phyloP scores from a whole-genome alignment of 441 rosid genomes.

The Pelargonium exstipulatum region DNA sequence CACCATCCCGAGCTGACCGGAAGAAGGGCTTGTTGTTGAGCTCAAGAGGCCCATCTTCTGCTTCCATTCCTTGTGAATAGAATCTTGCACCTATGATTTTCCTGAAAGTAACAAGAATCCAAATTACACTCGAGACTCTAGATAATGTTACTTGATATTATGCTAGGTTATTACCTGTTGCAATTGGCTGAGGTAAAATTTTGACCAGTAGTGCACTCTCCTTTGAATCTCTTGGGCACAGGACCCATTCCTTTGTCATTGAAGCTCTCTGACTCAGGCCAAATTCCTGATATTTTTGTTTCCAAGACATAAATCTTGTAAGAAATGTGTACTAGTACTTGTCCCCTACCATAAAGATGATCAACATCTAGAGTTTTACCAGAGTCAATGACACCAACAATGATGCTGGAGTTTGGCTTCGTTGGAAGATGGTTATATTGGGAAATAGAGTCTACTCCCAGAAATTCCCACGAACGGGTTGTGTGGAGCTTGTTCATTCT shows the following conservation, averaged over 20 bases:
- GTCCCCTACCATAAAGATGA: neutral
- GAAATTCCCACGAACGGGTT: slow-evolving; percentile 54
- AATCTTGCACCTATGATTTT: slow-evolving; percentile 43
- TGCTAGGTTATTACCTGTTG: slow-evolving; percentile 28
- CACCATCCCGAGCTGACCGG: slow-evolving; percentile 38
- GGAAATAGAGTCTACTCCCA: slow-evolving; percentile 30
- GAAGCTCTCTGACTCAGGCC: slow-evolving; percentile 50
- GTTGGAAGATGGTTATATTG: slow-evolving; percentile 20
- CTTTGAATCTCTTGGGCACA: slow-evolving; percentile 42
- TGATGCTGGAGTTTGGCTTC: slow-evolving; percentile 24
- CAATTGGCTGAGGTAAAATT: slow-evolving; percentile 33
- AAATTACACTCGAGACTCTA: no score
- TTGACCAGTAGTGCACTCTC: slow-evolving; percentile 37
- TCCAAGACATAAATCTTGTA: neutral
- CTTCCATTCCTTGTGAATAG: slow-evolving; percentile 40
- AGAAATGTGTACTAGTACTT: no score
- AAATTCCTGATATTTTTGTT: slow-evolving; percentile 29
- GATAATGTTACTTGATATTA: no score
- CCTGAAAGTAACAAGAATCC: slow-evolving; percentile 23
- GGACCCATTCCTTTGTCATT: slow-evolving; percentile 37
- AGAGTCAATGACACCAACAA: slow-evolving; percentile 44
- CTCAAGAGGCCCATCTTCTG: slow-evolving; percentile 37
- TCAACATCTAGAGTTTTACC: slow-evolving; percentile 22
- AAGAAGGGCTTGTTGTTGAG: slow-evolving; percentile 25
- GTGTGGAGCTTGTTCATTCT: slow-evolving; percentile 38